A percentile compares a stretch with the other conserved stretches of the same genome.
Conservation (phyloP, 371 early-diverging fungal species). For the Rhizopus sp. region DNA sequence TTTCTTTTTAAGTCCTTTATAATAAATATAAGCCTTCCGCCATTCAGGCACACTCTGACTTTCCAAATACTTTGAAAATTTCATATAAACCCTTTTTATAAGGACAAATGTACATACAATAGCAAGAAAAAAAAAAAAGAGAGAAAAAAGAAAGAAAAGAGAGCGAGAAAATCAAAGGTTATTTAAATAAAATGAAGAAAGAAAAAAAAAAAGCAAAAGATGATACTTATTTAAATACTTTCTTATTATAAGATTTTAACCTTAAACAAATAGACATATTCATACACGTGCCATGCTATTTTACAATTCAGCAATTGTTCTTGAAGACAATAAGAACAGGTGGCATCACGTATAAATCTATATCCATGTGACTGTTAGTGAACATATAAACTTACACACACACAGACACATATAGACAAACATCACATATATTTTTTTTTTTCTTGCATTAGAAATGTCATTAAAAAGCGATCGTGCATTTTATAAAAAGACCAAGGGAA, state of each 20-base stretch:
- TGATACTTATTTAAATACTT: background rate
- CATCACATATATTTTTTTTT: conserved; percentile 3
- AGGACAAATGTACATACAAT: too few species aligned
- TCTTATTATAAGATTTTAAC: background rate
- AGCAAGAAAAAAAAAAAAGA: background rate
- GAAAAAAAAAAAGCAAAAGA: too few species aligned
- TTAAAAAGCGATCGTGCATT: conserved; percentile 39
- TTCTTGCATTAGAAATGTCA: conserved; percentile 21
- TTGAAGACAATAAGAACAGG: too few species aligned
- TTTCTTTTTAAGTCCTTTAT: conserved; percentile 64
- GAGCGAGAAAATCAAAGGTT: conserved; percentile 5
- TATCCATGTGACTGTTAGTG: conserved; percentile 10
- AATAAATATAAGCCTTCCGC: conserved; percentile 71
- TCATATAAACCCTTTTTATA: conserved; percentile 44
- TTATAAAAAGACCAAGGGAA: conserved; percentile 56
- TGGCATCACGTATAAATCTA: background rate
- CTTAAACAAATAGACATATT: background rate
- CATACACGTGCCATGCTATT: conserved; percentile 10
- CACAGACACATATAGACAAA: background rate
- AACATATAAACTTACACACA: background rate
- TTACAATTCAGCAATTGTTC: background rate
- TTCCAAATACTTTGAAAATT: conserved; percentile 73
- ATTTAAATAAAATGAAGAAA: conserved; percentile 14
- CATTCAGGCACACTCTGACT: conserved; percentile 78
- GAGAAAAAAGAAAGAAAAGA: conserved; percentile 8